Percentiles rank a stretch among this genome's conserved stretches.
Conservation (phyloP, 1,284 basidiomycete genomes). For the Ceratobasidium sp. region DNA sequence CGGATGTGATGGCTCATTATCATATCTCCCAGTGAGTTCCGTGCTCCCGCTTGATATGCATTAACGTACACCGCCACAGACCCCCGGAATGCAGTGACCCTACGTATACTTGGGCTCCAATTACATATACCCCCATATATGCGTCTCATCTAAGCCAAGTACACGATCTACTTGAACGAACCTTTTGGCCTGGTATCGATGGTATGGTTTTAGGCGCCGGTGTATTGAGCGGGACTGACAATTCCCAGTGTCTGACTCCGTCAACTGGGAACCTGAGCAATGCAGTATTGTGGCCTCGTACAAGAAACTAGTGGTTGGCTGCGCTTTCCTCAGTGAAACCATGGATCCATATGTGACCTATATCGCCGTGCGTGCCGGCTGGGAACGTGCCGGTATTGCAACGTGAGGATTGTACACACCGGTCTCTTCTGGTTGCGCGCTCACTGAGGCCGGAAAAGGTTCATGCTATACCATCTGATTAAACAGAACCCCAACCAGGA, state of each 20-base stretch:
- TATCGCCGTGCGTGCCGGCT: conserved; percentile 75
- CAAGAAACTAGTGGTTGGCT: conserved; percentile 75
- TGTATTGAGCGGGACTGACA: neutral
- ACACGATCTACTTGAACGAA: conserved; percentile 70
- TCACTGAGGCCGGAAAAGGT: conserved; percentile 58
- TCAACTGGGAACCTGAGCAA: conserved; percentile 71
- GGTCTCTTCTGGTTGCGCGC: neutral
- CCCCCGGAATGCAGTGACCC: conserved; percentile 45
- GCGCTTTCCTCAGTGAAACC: conserved; percentile 78
- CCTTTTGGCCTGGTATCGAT: conserved; percentile 79
- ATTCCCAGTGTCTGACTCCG: conserved; percentile 69
- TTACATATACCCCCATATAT: conserved; percentile 71
- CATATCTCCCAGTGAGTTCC: conserved; percentile 65
- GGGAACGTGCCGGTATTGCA: conserved; percentile 79
- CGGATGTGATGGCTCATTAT: conserved; percentile 72
- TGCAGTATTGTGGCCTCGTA: conserved; percentile 77
- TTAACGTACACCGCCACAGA: conserved; percentile 65
- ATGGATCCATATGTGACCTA: conserved; percentile 78
- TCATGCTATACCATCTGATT: conserved; percentile 79
- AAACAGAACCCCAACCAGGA: conserved; percentile 74
- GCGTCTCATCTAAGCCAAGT: conserved; percentile 71
- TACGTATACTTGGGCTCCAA: conserved; percentile 58
- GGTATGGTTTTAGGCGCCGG: conserved; percentile 59
- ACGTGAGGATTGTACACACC: conserved; percentile 60
- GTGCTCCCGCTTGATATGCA: conserved; percentile 36